Conservation (phyloP, 1,284 basidiomycete species). For the Mycosarcoma maydis region DNA sequence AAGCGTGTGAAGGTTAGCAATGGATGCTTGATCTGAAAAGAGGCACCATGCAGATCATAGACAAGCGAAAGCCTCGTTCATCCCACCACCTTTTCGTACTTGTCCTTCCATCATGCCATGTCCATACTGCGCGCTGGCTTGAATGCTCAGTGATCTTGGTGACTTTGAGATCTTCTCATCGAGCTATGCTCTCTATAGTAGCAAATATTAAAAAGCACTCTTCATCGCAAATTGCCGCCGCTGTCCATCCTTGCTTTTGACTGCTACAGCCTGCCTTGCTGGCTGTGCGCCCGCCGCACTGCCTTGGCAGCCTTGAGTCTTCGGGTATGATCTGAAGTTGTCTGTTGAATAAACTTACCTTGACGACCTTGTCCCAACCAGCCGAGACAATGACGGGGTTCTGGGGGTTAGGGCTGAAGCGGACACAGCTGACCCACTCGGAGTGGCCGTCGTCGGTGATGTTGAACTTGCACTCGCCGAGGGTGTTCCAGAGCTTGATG, state of each 20-base stretch:
- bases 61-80: not conserved
- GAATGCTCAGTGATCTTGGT: constrained; percentile 79
- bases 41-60: constrained; percentile 5
- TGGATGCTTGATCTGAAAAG: not conserved
- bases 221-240: constrained; percentile 65
- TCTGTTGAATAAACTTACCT: constrained; percentile 74
- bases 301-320: no score
- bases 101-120: no score
- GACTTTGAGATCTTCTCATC: constrained; percentile 76
- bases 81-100: no score
- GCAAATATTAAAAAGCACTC: constrained; percentile 75
- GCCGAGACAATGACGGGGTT: constrained; percentile 99
- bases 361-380: constrained; percentile 99
- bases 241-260: constrained; percentile 65
- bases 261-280: not conserved
- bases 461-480: constrained; percentile 99
- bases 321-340: constrained; percentile 64
- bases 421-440: constrained; percentile 92
- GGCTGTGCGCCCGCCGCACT: not conserved
- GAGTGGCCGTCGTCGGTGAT: constrained; percentile 94
- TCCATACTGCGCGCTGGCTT: constrained; percentile 8
- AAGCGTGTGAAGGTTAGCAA: constrained; percentile 5
- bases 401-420: constrained; percentile 97
- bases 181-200: constrained; percentile 79
- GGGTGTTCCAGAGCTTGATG: constrained; percentile 99